Base-by-base conservation (phyloP, 768 basidiomycete genomes). In the Sarcomyxa edulis region DNA sequence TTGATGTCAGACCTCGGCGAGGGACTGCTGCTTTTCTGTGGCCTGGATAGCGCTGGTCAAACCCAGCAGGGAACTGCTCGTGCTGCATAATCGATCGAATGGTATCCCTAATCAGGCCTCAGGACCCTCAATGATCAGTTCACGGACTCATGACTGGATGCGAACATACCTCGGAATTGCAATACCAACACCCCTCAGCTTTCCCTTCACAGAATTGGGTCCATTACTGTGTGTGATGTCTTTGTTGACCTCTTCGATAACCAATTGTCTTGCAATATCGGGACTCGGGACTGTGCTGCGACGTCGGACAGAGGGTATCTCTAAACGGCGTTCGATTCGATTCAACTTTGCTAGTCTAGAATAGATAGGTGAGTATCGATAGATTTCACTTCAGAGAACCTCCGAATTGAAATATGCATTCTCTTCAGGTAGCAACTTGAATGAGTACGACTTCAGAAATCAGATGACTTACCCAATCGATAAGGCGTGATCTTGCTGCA, bases 151-250 rank as follows among this genome's bases (percentile, higher is more conserved):
- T 22, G n/a, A n/a, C n/a, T n/a, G n/a, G n/a, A n/a, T n/a, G n/a
- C n/a, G n/a, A n/a, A n/a, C n/a, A n/a, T n/a, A 46, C 45, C 43
- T n/a, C 11, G 46, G 32, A 23, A 44, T 15, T 15, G 14, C 32
- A 18, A 48, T 38, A 18, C 27, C 43, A 3, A 24, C 6, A 18
- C 36, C 15, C 16, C 36, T 40, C 14, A 48, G 40, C 18, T 34
- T 42, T 3, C 6, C 28, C 22, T 48, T 46, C 28, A 51, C 25
- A 36, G 16, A 48, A n/a, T 35, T 38, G 1, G 49, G 44, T 1
- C 38, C 44, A 39, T 51, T 51, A 18, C 18, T 32, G 19, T 51
- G 41, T 7, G 23, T 35, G 9, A 48, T 11, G 38, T 51, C 49
- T 24, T 44, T 40, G 2, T 48, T 44, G 23, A 48, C 30, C 27